These are phyloP conservation scores for Candida incommunis DNA, from an alignment of 805 yeast genomes.

Conservation along the genomic window DNA sequence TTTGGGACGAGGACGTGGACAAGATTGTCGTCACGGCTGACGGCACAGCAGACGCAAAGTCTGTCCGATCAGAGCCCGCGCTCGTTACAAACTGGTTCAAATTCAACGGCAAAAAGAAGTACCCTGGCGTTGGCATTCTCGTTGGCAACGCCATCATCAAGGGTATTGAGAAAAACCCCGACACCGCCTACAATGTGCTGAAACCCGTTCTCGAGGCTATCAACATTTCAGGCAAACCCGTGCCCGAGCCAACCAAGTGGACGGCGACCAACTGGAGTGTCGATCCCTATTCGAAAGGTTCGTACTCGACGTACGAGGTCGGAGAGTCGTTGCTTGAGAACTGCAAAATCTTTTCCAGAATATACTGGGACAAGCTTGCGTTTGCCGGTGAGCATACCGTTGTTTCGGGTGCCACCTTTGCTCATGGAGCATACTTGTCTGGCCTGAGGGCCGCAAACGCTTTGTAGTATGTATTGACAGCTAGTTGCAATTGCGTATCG, in stretches of 20 bases:
- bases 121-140: slow-evolving; percentile 42
- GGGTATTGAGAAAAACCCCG: slow-evolving; percentile 33
- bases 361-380: slow-evolving; percentile 37
- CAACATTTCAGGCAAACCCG: slow-evolving; percentile 10
- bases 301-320: slow-evolving; percentile 54
- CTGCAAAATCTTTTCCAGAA: slow-evolving; percentile 44
- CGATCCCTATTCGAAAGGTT: slow-evolving; percentile 59
- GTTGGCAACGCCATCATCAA: slow-evolving; percentile 58
- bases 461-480: no score
- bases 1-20: slow-evolving; percentile 46
- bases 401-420: slow-evolving; percentile 76
- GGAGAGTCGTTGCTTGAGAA: slow-evolving; percentile 57
- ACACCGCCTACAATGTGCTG: slow-evolving; percentile 11
- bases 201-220: slow-evolving; percentile 13
- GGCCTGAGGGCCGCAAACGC: slow-evolving; percentile 39
- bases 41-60: slow-evolving; percentile 24
- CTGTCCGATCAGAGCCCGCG: slow-evolving; percentile 30
- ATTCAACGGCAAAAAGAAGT: slow-evolving; percentile 22
- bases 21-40: slow-evolving; percentile 35
- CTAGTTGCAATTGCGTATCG: no score
- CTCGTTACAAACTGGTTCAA: slow-evolving; percentile 45
- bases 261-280: slow-evolving; percentile 47
- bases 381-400: slow-evolving; percentile 88
- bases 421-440: slow-evolving; percentile 77
- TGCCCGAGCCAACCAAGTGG: slow-evolving; percentile 26